Conservation (phyloP, 768 basidiomycete genomes). For the Pisolithus albus region DNA sequence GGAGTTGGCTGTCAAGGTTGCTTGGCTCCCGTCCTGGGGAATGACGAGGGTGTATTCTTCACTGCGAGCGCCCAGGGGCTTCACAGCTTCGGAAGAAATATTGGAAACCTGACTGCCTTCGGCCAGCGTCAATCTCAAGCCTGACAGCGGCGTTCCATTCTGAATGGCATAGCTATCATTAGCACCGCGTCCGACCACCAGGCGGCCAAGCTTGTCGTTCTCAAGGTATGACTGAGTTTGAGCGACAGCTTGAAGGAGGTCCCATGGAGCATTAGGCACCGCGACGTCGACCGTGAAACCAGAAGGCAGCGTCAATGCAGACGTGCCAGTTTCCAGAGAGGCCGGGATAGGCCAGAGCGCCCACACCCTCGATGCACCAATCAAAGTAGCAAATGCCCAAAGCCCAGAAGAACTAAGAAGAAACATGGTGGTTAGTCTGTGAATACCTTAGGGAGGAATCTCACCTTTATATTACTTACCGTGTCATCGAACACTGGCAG, state of each 20-base stretch:
- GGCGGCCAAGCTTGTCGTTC: slow-evolving; percentile 33
- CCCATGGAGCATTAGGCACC: slow-evolving; percentile 21
- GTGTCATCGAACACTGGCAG: too few species aligned
- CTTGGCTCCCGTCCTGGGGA: slow-evolving; percentile 30
- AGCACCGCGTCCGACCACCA: slow-evolving; percentile 35
- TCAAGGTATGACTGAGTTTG: slow-evolving; percentile 26
- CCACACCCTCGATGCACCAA: slow-evolving; percentile 1
- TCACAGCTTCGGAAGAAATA: slow-evolving; percentile 32
- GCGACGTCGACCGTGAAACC: slow-evolving; percentile 25
- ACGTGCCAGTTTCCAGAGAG: slow-evolving; percentile 18
- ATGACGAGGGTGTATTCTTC: slow-evolving; percentile 41
- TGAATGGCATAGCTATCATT: slow-evolving; percentile 23
- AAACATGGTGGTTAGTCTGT: slow-evolving; percentile 1
- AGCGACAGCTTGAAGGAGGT: slow-evolving; percentile 29
- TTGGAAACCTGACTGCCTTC: slow-evolving; percentile 11
- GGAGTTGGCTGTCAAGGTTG: slow-evolving; percentile 36
- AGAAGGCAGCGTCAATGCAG: slow-evolving; percentile 18
- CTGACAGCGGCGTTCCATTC: slow-evolving; percentile 18
- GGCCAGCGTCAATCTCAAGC: slow-evolving; percentile 23
- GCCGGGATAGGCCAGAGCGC: slow-evolving; percentile 31
- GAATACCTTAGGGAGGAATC: not conserved
- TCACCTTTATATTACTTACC: not conserved
- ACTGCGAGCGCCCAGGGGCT: slow-evolving; percentile 29
- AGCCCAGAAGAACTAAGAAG: slow-evolving; percentile 3
- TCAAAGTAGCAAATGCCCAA: slow-evolving; percentile 7